These are phyloP conservation scores for Dichotomopilus funicola DNA, from an alignment of 2,329 filamentous ascomycete species.

Conservation along the genomic window DNA sequence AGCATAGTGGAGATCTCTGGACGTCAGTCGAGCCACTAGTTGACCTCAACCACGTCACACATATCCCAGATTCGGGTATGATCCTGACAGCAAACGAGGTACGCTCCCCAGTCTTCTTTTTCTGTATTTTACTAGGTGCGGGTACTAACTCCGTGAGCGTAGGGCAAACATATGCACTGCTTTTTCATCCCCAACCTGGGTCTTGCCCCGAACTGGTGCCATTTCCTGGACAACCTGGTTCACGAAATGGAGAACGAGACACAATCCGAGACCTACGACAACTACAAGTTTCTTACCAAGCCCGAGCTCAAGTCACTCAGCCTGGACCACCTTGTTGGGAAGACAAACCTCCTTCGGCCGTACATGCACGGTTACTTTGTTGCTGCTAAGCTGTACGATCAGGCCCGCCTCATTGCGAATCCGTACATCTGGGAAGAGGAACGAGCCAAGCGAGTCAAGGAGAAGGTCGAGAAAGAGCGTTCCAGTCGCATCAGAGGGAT, in stretches of 20 bases:
- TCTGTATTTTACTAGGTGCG: not conserved
- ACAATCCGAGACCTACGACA: slow-evolving; percentile 83
- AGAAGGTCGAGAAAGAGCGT: slow-evolving; percentile 96
- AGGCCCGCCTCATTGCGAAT: slow-evolving; percentile 86
- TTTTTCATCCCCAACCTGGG: slow-evolving; percentile 90
- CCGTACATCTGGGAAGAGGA: slow-evolving; percentile 93
- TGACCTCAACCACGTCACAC: slow-evolving; percentile 89
- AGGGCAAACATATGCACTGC: slow-evolving; percentile 58
- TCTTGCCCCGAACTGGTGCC: slow-evolving; percentile 90
- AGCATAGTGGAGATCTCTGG: slow-evolving; percentile 77
- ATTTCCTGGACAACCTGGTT: slow-evolving; percentile 93
- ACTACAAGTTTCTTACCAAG: slow-evolving; percentile 95
- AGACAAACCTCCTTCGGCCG: slow-evolving; percentile 79
- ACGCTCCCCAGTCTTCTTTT: not conserved
- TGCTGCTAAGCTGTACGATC: slow-evolving; percentile 88
- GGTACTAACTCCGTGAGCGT: not conserved
- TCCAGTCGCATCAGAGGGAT: slow-evolving; percentile 87
- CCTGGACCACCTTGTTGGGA: slow-evolving; percentile 81
- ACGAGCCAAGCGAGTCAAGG: slow-evolving; percentile 80
- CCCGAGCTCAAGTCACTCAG: slow-evolving; percentile 81
- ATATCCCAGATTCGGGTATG: slow-evolving; percentile 91
- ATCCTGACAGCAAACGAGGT: slow-evolving; percentile 86
- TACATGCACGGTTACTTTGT: slow-evolving; percentile 99
- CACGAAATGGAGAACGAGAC: slow-evolving; percentile 94
- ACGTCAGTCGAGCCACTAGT: slow-evolving; percentile 92